A percentile compares a stretch with the other conserved stretches of the same genome.
phyloP scores from a whole-genome alignment of 1,139 yeast species.

The Magnusiomyces clavatus region DNA sequence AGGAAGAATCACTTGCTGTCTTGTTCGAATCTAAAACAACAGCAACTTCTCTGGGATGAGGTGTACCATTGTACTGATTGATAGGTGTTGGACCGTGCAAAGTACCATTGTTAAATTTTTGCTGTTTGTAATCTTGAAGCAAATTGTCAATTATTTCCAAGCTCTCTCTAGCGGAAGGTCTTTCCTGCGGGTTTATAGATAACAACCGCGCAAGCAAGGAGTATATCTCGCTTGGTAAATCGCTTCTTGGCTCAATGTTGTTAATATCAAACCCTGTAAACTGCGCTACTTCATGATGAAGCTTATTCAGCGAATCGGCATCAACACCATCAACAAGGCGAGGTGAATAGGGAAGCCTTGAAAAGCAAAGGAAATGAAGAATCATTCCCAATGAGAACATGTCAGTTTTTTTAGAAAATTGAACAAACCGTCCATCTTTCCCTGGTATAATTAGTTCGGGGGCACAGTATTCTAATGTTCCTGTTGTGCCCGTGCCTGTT shows the following conservation, averaged over 20 bases:
- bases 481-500: constrained; percentile 67
- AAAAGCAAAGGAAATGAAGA: constrained; percentile 62
- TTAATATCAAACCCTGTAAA: constrained; percentile 29
- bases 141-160: constrained; percentile 26
- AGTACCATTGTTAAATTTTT: not conserved
- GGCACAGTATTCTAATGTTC: constrained; percentile 80
- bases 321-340: constrained; percentile 6
- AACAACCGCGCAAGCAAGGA: constrained; percentile 35
- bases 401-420: constrained; percentile 66
- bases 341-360: constrained; percentile 51
- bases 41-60: not conserved
- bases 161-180: constrained; percentile 42
- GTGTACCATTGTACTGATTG: not conserved
- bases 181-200: constrained; percentile 30
- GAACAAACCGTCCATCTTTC: constrained; percentile 32
- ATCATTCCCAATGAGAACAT: constrained; percentile 79
- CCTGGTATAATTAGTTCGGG: constrained; percentile 56
- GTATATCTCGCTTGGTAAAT: constrained; percentile 36
- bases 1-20: not conserved
- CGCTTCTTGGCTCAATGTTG: constrained; percentile 25
- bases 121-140: not conserved
- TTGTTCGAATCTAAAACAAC: not conserved
- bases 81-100: not conserved
- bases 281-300: constrained; percentile 37
- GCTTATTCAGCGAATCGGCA: constrained; percentile 27